phyloP scores from a whole-genome alignment of 1,139 yeast species.

The Yamadazyma sp. region DNA sequence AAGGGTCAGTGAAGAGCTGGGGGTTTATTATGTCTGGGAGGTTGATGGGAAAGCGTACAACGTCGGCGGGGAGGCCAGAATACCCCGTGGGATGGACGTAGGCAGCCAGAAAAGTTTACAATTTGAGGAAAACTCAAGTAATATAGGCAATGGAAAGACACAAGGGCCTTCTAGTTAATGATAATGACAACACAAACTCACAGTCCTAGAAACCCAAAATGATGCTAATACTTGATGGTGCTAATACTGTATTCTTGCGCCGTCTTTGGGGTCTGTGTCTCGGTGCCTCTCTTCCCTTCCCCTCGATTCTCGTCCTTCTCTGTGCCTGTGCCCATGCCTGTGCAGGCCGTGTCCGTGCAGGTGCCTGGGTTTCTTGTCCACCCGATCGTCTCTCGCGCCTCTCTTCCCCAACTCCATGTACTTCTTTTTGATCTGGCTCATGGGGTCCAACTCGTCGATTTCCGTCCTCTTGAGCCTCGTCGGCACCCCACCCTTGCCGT shows the following conservation, averaged over 20 bases:
- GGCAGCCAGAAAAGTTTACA: no score
- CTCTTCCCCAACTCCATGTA: background rate
- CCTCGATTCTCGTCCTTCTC: background rate
- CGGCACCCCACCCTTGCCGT: no score
- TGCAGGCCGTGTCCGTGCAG: slow-evolving; percentile 16
- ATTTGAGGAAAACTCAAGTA: no score
- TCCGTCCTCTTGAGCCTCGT: slow-evolving; percentile 1
- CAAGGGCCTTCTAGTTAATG: no score
- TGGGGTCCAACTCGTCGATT: slow-evolving; percentile 22
- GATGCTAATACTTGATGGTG: no score
- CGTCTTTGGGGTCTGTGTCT: slow-evolving; percentile 4
- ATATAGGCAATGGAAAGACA: background rate
- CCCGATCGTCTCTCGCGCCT: slow-evolving; percentile 1
- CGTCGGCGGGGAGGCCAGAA: background rate
- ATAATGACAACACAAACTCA: no score
- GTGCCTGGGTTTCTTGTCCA: slow-evolving; percentile 37
- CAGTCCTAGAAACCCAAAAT: background rate
- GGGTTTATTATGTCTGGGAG: slow-evolving; percentile 79
- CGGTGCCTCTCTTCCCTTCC: slow-evolving; percentile 23
- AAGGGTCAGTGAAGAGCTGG: slow-evolving; percentile 9
- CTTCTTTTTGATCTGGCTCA: slow-evolving; percentile 7
- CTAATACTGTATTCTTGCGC: slow-evolving; percentile 18
- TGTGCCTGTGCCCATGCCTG: slow-evolving; percentile 22
- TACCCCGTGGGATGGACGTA: no score
- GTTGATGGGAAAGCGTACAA: slow-evolving; percentile 27